Base-by-base conservation (phyloP, 805 yeast genomes). In the Monosporozyma yasuniensis region DNA sequence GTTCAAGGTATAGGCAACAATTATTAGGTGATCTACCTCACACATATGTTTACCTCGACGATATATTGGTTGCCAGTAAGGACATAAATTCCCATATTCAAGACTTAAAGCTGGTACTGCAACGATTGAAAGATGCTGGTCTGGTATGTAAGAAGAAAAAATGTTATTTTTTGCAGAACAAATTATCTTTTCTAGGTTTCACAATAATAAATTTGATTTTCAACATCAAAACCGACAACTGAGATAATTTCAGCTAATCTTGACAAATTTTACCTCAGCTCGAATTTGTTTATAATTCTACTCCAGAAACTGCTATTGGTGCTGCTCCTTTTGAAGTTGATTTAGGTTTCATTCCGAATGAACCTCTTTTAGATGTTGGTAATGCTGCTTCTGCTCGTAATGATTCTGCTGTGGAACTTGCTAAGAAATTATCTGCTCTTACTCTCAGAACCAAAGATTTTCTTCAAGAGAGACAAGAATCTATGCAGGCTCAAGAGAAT, bases 301-400 rank as follows among this genome's bases (percentile, higher is more conserved):
- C 52, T 8, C 42, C 25, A 2, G 12, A 45, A 5, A 11, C 18
- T n/a, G 27, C 43, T 12, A 10, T 35, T 1, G 21, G 22, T 18
- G 25, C 19, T 14, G 25, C 53, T 9, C 55, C 55, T 2, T 52
- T 50, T 42, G 50, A 48, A 47, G 47, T 39, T 6, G 51, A 52
- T 39, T 38, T 50, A 46, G 54, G 52, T 3, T 54, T 30, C n/a
- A 41, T 12, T 7, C 53, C 54, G 14, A 52, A 52, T 21, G 42
- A 27, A 34, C 56, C 52, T 10, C n/a, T n/a, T 3, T 42, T 25
- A 32, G 35, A 32, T n/a, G n/a, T 30, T 32, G 7, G n/a, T 5
- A 32, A 32, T 14, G 35, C 14, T n/a, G 35, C 41, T 37, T 37
- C 41, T 4, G 39, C 21, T 16, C 4, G 21, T 7, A 16, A 35